phyloP scores from a whole-genome alignment of 805 yeast genomes.

The Ogataea salicorniae region DNA sequence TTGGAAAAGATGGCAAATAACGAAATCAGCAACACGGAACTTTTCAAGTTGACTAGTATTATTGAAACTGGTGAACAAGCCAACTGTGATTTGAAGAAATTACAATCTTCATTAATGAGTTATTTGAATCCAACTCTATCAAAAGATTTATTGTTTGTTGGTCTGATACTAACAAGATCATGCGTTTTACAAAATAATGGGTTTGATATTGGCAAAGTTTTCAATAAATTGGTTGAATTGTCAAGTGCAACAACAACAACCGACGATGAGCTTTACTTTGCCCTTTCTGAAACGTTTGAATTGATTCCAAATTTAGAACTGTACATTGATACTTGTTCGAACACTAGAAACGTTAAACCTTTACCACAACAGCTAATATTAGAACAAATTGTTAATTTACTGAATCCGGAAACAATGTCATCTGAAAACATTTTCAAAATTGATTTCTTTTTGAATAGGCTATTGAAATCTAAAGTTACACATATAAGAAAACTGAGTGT shows the following conservation, averaged over 20 bases:
- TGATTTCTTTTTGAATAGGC: conserved; percentile 28
- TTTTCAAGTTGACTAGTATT: conserved; percentile 10
- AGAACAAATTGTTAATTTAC: conserved; percentile 6
- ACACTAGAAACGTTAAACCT: conserved; percentile 18
- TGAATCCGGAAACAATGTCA: conserved; percentile 9
- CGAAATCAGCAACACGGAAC: conserved; percentile 9
- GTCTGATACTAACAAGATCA: conserved; percentile 11
- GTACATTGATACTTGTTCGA: conserved; percentile 27
- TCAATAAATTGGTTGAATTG: conserved; percentile 15
- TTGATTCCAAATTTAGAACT: conserved; percentile 36
- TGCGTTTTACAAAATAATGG: conserved; percentile 12
- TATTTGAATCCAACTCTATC: conserved; percentile 8
- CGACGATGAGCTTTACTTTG: conserved; percentile 17
- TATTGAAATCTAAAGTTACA: conserved; percentile 30
- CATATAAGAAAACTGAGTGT: conserved; percentile 35
- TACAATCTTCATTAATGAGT: conserved; percentile 8
- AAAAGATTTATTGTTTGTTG: conserved; percentile 6
- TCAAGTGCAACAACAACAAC: conserved; percentile 1
- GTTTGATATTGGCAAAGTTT: conserved; percentile 4
- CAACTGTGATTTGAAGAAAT: conserved; percentile 2
- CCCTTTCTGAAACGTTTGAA: conserved; percentile 35
- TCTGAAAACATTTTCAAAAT: conserved; percentile 25
- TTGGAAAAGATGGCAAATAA: conserved; percentile 12
- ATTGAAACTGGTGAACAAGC: conserved; percentile 2
- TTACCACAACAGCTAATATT: conserved; percentile 14